Evolutionary conservation across 345 rosid genomes (phyloP).

Genomic region (Theobroma cacao): DNA sequence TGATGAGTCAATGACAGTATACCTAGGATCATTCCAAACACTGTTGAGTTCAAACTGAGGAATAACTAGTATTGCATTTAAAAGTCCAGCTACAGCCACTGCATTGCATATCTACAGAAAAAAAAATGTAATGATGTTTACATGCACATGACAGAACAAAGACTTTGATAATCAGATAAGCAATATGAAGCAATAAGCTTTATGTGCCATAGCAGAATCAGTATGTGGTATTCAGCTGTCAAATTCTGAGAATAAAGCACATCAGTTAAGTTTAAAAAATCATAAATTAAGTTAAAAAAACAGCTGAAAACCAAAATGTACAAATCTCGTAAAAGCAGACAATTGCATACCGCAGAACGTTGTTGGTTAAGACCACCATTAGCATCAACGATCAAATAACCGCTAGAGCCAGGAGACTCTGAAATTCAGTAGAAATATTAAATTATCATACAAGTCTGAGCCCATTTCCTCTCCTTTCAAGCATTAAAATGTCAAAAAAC

Average conservation of each 20-base stretch:
- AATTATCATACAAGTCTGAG: not conserved
- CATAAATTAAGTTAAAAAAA: too few species aligned
- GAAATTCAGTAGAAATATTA: conserved; percentile 24
- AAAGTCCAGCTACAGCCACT: conserved; percentile 91
- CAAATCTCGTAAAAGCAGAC: not conserved
- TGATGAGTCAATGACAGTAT: not conserved
- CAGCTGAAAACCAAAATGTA: not conserved
- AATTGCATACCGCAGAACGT: conserved; percentile 75
- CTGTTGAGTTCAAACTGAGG: conserved; percentile 74
- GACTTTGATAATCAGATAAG: not conserved
- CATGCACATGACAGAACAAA: not conserved
- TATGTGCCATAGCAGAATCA: not conserved
- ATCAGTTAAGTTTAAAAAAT: not conserved
- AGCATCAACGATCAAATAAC: conserved; percentile 81
- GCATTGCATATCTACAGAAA: conserved; percentile 82
- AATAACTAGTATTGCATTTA: conserved; percentile 78
- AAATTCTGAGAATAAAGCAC: not conserved
- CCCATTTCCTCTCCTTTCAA: not conserved
- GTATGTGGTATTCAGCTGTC: not conserved
- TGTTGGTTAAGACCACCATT: conserved; percentile 99
- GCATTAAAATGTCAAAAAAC: not conserved
- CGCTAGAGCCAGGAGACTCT: conserved; percentile 48
- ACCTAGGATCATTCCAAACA: conserved; percentile 96
- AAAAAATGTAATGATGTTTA: conserved; percentile 13
- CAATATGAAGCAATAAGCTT: not conserved